A percentile compares a stretch with the other conserved stretches of the same genome.
phyloP scores from a whole-genome alignment of 805 yeast genomes.

The Candida morakotiae region DNA sequence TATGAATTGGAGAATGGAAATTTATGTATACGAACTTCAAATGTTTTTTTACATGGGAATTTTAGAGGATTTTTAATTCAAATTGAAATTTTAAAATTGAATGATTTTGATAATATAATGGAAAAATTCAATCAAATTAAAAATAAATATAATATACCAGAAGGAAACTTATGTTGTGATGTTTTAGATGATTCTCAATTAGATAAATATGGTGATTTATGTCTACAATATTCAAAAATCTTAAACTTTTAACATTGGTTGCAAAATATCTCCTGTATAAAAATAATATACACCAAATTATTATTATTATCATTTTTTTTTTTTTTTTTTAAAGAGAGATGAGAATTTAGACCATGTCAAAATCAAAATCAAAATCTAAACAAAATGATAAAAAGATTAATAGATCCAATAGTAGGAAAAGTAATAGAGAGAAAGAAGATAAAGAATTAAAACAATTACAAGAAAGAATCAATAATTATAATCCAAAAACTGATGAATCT shows the following conservation, averaged over 20 bases:
- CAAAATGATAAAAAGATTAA: conserved; percentile 13
- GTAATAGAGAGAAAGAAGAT: conserved; percentile 26
- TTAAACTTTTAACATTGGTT: conserved; percentile 27
- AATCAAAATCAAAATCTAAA: background rate
- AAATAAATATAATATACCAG: conserved; percentile 34
- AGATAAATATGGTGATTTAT: conserved; percentile 37
- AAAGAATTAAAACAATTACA: conserved; percentile 42
- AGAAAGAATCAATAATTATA: conserved; percentile 50
- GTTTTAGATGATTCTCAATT: conserved; percentile 21
- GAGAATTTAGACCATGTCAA: background rate
- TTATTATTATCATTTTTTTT: background rate
- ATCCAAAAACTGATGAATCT: conserved; percentile 30
- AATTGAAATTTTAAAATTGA: conserved; percentile 30
- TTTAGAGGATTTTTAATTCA: conserved; percentile 70
- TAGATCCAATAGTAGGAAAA: conserved; percentile 14
- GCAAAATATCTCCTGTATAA: conserved; percentile 1
- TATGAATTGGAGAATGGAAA: conserved; percentile 54
- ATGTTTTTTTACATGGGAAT: conserved; percentile 68
- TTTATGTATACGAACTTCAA: conserved; percentile 58
- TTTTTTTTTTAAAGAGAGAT: conserved; percentile 1
- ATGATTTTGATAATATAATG: conserved; percentile 14
- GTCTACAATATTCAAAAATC: conserved; percentile 38
- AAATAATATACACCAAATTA: no score
- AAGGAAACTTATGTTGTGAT: conserved; percentile 31
- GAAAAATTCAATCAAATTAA: conserved; percentile 24